A percentile compares a stretch with the other conserved stretches of the same genome.
Conservation (phyloP, 2,329 filamentous ascomycete genomes). For the Monosporascus sp. region DNA sequence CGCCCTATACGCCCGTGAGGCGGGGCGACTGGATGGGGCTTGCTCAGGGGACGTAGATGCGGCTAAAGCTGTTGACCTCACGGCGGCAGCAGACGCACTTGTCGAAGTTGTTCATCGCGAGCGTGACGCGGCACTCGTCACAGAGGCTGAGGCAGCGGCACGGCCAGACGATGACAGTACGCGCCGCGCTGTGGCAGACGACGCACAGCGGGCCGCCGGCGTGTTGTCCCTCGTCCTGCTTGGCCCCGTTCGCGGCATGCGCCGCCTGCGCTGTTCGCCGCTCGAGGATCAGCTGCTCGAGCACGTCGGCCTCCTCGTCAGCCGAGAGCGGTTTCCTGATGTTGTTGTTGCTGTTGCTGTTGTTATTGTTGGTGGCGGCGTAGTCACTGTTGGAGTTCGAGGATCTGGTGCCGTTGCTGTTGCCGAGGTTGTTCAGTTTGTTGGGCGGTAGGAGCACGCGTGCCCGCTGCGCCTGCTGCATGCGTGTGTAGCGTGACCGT, state of each 20-base stretch:
- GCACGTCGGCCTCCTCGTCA: slow-evolving; percentile 55
- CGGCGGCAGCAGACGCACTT: slow-evolving; percentile 92
- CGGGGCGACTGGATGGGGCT: background rate
- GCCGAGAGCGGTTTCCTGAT: slow-evolving; percentile 35
- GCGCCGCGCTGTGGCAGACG: slow-evolving; percentile 79
- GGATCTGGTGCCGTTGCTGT: slow-evolving; percentile 20
- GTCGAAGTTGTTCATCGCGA: slow-evolving; percentile 96
- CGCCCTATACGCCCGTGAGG: too few species aligned
- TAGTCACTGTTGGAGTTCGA: slow-evolving; percentile 26
- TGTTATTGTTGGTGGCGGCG: slow-evolving; percentile 2
- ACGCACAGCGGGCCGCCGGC: slow-evolving; percentile 79
- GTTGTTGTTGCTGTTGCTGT: background rate
- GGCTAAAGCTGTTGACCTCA: slow-evolving; percentile 82
- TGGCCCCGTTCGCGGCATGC: slow-evolving; percentile 9
- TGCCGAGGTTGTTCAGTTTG: slow-evolving; percentile 6
- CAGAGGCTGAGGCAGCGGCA: slow-evolving; percentile 92
- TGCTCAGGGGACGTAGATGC: slow-evolving; percentile 77
- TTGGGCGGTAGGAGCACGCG: slow-evolving; percentile 55
- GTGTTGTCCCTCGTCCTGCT: slow-evolving; percentile 4
- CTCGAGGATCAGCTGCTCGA: slow-evolving; percentile 55
- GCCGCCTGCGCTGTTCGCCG: slow-evolving; percentile 33
- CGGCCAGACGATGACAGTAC: slow-evolving; percentile 92
- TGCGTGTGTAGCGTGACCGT: slow-evolving; percentile 66
- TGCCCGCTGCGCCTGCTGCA: slow-evolving; percentile 63
- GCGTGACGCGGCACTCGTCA: slow-evolving; percentile 87